A percentile compares a stretch with the other conserved stretches of the same genome.
phyloP scores from a whole-genome alignment of 306 rosid species.

The Cucurbita moschata region DNA sequence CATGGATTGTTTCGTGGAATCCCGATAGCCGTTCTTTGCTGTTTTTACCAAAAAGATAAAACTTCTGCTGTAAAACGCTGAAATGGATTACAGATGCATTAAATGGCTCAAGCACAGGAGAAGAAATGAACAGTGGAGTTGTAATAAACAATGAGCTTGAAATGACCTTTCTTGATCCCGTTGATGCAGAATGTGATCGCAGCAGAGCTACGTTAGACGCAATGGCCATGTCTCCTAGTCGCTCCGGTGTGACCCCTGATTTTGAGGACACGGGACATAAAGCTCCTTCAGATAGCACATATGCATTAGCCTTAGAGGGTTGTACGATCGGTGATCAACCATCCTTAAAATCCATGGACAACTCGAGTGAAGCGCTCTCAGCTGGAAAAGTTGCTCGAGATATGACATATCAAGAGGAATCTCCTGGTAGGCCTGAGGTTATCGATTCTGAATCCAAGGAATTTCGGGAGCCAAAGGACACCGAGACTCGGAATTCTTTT shows the following conservation, averaged over 20 bases:
- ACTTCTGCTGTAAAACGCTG: slow-evolving; percentile 20
- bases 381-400: slow-evolving; percentile 20
- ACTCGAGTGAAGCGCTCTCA: slow-evolving; percentile 25
- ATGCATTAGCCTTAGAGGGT: slow-evolving; percentile 24
- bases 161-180: slow-evolving; percentile 23
- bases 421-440: slow-evolving; percentile 45
- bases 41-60: neutral
- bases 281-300: slow-evolving; percentile 23
- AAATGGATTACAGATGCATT: slow-evolving; percentile 24
- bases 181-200: slow-evolving; percentile 27
- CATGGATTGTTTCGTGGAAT: slow-evolving; percentile 5
- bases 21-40: neutral
- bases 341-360: slow-evolving; percentile 23
- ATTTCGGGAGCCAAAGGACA: slow-evolving; percentile 27
- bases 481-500: slow-evolving; percentile 20
- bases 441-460: slow-evolving; percentile 39
- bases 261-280: slow-evolving; percentile 39
- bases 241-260: slow-evolving; percentile 53
- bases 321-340: slow-evolving; percentile 33
- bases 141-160: slow-evolving; percentile 31
- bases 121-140: slow-evolving; percentile 39
- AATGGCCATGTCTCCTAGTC: slow-evolving; percentile 34
- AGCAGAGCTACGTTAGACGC: slow-evolving; percentile 24
- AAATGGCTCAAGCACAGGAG: slow-evolving; percentile 37
- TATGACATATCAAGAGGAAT: slow-evolving; percentile 22